Percentiles rank a stretch among this genome's conserved stretches.
Conservation (phyloP, 2,329 filamentous ascomycete genomes). For the Colletotrichum australisinense region DNA sequence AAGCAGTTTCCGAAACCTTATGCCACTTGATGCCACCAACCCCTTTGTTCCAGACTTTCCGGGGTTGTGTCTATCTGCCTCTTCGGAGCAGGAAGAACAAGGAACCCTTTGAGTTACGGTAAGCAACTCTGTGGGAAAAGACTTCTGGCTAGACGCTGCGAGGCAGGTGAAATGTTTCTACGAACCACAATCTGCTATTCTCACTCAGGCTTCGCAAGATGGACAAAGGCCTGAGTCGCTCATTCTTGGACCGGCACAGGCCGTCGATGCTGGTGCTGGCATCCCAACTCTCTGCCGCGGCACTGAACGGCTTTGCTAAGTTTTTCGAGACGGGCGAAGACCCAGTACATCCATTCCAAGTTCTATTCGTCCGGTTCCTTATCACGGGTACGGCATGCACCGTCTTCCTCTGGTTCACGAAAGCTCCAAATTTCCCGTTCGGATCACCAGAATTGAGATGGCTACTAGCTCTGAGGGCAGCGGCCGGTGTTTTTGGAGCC, state of each 20-base stretch:
- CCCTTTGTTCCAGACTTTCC: not conserved
- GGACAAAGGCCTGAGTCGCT: slow-evolving; percentile 16
- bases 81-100: slow-evolving; percentile 14
- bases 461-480: slow-evolving; percentile 15
- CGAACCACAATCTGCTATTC: not conserved
- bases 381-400: slow-evolving; percentile 14
- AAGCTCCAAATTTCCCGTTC: not conserved
- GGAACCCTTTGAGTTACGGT: not conserved
- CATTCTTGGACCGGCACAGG: slow-evolving; percentile 24
- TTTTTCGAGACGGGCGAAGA: slow-evolving; percentile 18
- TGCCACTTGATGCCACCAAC: not conserved
- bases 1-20: slow-evolving; percentile 24
- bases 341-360: slow-evolving; percentile 25
- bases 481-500: slow-evolving; percentile 14
- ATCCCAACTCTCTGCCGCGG: slow-evolving; percentile 24
- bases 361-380: slow-evolving; percentile 30
- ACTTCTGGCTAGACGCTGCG: not conserved
- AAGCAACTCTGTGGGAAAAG: not conserved
- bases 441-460: slow-evolving; percentile 10
- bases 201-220: not conserved
- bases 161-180: not conserved
- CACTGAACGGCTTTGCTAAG: slow-evolving; percentile 25
- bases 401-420: not conserved
- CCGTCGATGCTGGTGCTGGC: slow-evolving; percentile 17
- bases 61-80: not conserved